A percentile compares a stretch with the other conserved stretches of the same genome.
Evolutionary conservation across 768 basidiomycete genomes (phyloP).

Genomic region (Rhodocollybia butyracea): DNA sequence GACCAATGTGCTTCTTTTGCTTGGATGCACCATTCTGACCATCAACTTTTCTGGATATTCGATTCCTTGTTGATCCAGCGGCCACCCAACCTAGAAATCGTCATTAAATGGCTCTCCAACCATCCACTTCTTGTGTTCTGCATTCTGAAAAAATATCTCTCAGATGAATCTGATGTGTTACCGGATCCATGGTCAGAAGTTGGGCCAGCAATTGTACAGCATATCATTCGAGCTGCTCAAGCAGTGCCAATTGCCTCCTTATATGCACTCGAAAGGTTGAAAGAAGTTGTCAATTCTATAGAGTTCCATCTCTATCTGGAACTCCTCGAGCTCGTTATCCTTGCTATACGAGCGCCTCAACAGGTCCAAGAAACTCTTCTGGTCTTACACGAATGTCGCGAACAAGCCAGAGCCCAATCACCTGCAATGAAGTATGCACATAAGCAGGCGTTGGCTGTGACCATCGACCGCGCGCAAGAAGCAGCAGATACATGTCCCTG

Average conservation of each 20-base stretch:
- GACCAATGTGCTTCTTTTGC: slow-evolving; percentile 38
- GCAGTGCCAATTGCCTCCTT: slow-evolving; percentile 51
- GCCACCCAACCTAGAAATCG: slow-evolving; percentile 24
- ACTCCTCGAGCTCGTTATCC: slow-evolving; percentile 46
- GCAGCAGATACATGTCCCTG: slow-evolving; percentile 67
- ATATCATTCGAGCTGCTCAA: slow-evolving; percentile 55
- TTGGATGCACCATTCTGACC: slow-evolving; percentile 49
- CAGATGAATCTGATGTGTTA: slow-evolving; percentile 22
- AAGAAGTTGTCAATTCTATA: slow-evolving; percentile 38
- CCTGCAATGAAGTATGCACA: slow-evolving; percentile 41
- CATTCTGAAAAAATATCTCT: slow-evolving; percentile 43
- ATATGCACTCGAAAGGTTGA: slow-evolving; percentile 56
- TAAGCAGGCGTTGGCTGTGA: slow-evolving; percentile 53
- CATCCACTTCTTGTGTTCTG: slow-evolving; percentile 54
- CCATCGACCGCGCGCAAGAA: slow-evolving; percentile 65
- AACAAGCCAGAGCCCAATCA: slow-evolving; percentile 18
- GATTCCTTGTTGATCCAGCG: slow-evolving; percentile 28
- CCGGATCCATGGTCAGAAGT: slow-evolving; percentile 15
- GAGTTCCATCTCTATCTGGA: slow-evolving; percentile 44
- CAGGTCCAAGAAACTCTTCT: slow-evolving; percentile 60
- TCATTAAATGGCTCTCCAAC: slow-evolving; percentile 42
- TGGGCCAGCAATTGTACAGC: slow-evolving; percentile 28
- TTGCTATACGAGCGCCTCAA: slow-evolving; percentile 48
- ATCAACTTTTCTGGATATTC: slow-evolving; percentile 53
- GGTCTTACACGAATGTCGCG: slow-evolving; percentile 51